Percentiles rank a stretch among this genome's conserved stretches.
Conservation (phyloP, 306 rosid genomes). For the Prunus campanulata region DNA sequence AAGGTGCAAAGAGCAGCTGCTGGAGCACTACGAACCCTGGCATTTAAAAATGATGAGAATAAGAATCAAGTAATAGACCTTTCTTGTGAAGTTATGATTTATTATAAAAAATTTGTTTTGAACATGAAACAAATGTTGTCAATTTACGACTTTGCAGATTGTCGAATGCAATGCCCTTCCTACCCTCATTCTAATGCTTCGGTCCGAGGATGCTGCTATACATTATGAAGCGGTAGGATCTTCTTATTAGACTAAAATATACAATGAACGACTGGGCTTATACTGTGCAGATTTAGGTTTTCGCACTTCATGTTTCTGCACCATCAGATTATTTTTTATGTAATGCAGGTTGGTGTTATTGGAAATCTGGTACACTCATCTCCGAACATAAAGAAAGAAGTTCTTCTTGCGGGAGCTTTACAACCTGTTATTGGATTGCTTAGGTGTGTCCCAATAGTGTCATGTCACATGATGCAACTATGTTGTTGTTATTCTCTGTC, state of each 20-base stretch:
- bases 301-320: conserved; percentile 17
- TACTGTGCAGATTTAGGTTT: conserved; percentile 8
- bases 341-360: conserved; percentile 89
- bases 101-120: conserved; percentile 11
- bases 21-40: conserved; percentile 92
- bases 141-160: conserved; percentile 59
- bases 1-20: conserved; percentile 99
- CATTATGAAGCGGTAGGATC: conserved; percentile 94
- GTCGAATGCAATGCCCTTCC: conserved; percentile 99
- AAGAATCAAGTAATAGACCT: conserved; percentile 73
- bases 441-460: conserved; percentile 42
- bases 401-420: conserved; percentile 91
- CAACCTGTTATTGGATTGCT: conserved; percentile 98
- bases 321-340: conserved; percentile 35
- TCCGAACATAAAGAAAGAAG: conserved; percentile 93
- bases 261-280: conserved; percentile 18
- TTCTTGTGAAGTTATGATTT: conserved; percentile 21
- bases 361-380: conserved; percentile 98
- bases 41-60: conserved; percentile 92
- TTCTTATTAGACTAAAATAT: conserved; percentile 13
- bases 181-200: conserved; percentile 91
- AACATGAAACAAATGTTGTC: conserved; percentile 13
- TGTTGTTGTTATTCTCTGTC: not conserved
- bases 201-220: conserved; percentile 93
- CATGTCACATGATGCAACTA: not conserved